These are phyloP conservation scores for Citrus maxima DNA, from an alignment of 345 rosid species.

Conservation along the genomic window DNA sequence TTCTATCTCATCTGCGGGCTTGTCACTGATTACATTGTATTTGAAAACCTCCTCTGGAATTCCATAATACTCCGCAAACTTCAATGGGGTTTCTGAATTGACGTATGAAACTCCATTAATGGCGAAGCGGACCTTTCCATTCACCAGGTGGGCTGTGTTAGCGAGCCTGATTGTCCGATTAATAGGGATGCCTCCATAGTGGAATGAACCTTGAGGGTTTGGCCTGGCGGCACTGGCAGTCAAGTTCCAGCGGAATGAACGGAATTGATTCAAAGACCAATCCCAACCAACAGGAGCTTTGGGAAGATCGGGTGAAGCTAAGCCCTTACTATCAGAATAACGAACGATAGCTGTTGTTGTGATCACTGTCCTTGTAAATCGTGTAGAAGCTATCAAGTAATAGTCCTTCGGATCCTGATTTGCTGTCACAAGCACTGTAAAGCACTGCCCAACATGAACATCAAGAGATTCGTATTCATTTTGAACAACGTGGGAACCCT, in stretches of 20 bases:
- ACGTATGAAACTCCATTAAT: slow-evolving; percentile 62
- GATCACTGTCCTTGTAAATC: slow-evolving; percentile 41
- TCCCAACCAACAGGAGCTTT: slow-evolving; percentile 59
- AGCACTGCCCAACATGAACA: slow-evolving; percentile 70
- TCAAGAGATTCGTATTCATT: slow-evolving; percentile 67
- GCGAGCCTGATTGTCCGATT: slow-evolving; percentile 67
- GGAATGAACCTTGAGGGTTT: slow-evolving; percentile 82
- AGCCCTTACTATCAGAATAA: slow-evolving; percentile 36
- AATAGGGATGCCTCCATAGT: slow-evolving; percentile 63
- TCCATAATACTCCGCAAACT: slow-evolving; percentile 62
- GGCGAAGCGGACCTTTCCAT: slow-evolving; percentile 58
- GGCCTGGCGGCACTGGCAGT: slow-evolving; percentile 81
- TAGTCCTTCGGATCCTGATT: slow-evolving; percentile 52
- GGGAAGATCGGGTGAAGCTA: slow-evolving; percentile 41
- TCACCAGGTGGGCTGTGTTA: slow-evolving; percentile 32
- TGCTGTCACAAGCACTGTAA: slow-evolving; percentile 55
- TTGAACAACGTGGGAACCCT: slow-evolving; percentile 65
- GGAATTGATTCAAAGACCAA: slow-evolving; percentile 78
- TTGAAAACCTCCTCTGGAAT: slow-evolving; percentile 49
- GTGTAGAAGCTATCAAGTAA: slow-evolving; percentile 58
- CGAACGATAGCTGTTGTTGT: slow-evolving; percentile 45
- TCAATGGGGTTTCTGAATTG: slow-evolving; percentile 51
- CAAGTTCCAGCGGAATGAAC: slow-evolving; percentile 74
- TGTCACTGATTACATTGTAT: slow-evolving; percentile 45
- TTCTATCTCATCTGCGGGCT: slow-evolving; percentile 30